Base-by-base conservation (phyloP, 371 early-diverging fungal genomes). In the Zancudomyces culisetae region DNA sequence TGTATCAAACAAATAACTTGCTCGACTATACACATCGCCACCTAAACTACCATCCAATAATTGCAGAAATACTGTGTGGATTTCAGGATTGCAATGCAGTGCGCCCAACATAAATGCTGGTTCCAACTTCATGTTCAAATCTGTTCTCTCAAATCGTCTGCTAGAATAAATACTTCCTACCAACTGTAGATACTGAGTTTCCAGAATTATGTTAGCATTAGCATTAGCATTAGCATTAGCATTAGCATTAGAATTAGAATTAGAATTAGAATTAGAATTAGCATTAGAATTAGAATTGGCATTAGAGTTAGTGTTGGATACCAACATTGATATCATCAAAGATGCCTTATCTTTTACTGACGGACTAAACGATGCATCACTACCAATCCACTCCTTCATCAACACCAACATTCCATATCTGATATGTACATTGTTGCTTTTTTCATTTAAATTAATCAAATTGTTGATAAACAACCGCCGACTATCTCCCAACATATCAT, bases 261-360 rank as follows among this genome's bases (percentile, higher is more conserved):
- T 6, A n/a, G 21, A 45, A 10, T 49, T 23, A 15, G 45, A 22
- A 23, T 50, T 15, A 0, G 23, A 43, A 6, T 27, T 35, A 27
- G 65, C 53, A 12, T n/a, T n/a, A n/a, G n/a, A n/a, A n/a, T n/a
- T n/a, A 54, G 26, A 59, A 52, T 15, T 63, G 54, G 51, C 58
- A 56, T 10, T 50, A 50, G 20, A 76, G 73, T 19, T 73, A 24
- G 65, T 69, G 60, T 77, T 88, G 41, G 87, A 75, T 13, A 72
- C 68, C 82, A 93, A 81, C 87, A 98, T 84, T 59, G 81, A 85
- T 24, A 84, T 78, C 65, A 92, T 67, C 27, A 96, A 63, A 43
- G 80, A 81, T 1, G 93, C 85, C 62, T 95, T 94, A 57, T 96
- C 98, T 65, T 92, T 94, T 52, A 87, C 75, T 1, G 96, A 93